These are phyloP conservation scores for Zelopaecilomyces penicillatus DNA, from an alignment of 2,329 filamentous ascomycete genomes.

Conservation along the genomic window DNA sequence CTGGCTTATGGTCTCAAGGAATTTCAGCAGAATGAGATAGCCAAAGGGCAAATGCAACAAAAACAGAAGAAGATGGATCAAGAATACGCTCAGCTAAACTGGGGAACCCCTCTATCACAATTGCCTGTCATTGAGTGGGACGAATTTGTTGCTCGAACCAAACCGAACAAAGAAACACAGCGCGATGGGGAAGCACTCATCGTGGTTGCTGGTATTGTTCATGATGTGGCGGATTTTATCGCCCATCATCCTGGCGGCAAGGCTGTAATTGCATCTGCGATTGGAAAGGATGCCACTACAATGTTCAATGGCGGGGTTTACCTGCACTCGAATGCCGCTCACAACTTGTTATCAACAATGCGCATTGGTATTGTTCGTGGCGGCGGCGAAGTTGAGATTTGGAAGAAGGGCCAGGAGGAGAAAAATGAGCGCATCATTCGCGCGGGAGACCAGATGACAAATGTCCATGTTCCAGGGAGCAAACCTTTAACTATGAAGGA, in stretches of 20 bases:
- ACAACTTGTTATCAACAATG: not conserved
- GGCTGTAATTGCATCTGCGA: not conserved
- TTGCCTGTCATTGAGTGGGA: not conserved
- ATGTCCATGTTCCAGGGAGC: slow-evolving; percentile 67
- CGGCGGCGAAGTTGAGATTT: not conserved
- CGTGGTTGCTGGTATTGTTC: slow-evolving; percentile 54
- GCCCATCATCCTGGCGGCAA: slow-evolving; percentile 72
- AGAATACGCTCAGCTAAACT: not conserved
- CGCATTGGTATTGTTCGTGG: not conserved
- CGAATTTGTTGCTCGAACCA: not conserved
- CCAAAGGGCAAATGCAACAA: not conserved
- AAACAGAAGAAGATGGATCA: not conserved
- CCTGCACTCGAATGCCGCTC: not conserved
- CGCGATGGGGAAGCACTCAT: not conserved
- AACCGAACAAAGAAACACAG: too few species aligned
- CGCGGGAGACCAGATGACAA: slow-evolving; percentile 78
- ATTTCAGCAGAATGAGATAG: not conserved
- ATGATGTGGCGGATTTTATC: slow-evolving; percentile 78
- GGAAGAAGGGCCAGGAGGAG: not conserved
- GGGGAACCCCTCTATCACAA: not conserved
- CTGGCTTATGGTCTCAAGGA: not conserved
- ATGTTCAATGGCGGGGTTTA: not conserved
- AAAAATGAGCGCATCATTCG: slow-evolving; percentile 62
- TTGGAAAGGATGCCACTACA: not conserved
- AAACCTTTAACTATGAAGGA: slow-evolving; percentile 21